Evolutionary conservation across 108 stramenopile species (phyloP), one percentile per base, ranked within the genome.

Genomic region (Pseudonitzschia delicatissima): DNA sequence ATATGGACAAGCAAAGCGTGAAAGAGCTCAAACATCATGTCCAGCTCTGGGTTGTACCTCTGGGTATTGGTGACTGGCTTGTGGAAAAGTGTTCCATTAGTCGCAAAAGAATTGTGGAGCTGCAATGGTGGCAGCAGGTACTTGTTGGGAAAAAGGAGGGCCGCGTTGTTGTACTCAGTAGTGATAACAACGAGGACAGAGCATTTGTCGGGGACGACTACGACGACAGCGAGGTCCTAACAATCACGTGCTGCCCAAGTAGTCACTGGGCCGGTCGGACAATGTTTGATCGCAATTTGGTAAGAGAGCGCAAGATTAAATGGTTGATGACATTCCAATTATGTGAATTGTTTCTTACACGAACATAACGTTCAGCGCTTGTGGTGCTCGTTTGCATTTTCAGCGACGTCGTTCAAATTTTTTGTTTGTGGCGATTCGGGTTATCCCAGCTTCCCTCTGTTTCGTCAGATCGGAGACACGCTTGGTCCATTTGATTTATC

Each of bases 201-300:
- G 31, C 8, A n/a, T n/a, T n/a, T n/a, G n/a, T n/a, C 18, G 31
- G 15, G 17, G 31, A 59, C 29, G 25, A 63, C 45, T 20, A 45
- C 25, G 28, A 2, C 26, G 40, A 64, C 18, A 35, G 45, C 58
- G 33, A 45, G 5, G 21, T 33, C 4, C 36, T 75, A 40, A 68
- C 64, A 28, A 47, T 93, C 27, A 92, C 92, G 1, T 92, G 91
- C 69, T 80, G 85, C 23, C 97, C 97, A 17, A 81, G 91, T 3
- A 91, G 94, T 65, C 97, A 97, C 66, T 97, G 97, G 97, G 77
- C 77, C 25, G 72, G 82, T 23, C 87, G 97, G 13, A 87, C 90
- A 2, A 81, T 91, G 21, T 95, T 88, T 40, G 97, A 97, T 66
- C 78, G 94, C 7, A 94, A 89, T 66, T 57, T 6, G 42, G 42